Conservation (phyloP, 306 rosid genomes). For the Inga leiocalycina region DNA sequence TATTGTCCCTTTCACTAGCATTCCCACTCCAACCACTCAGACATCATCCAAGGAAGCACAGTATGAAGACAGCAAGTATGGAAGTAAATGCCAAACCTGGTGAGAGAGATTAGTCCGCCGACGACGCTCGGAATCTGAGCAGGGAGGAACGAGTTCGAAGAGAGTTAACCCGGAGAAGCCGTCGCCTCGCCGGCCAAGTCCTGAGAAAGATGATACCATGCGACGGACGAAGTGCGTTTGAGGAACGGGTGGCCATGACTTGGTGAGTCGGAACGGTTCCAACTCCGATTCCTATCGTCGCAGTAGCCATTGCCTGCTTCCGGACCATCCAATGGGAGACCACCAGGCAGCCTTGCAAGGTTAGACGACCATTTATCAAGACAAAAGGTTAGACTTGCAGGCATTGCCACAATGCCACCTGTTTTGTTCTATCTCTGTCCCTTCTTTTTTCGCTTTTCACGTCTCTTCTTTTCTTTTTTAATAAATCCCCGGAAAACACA, state of each 20-base stretch:
- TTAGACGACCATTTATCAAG: neutral
- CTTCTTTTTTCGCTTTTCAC: no score
- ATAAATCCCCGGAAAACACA: no score
- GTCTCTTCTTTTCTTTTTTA: neutral
- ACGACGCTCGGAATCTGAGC: constrained; percentile 58
- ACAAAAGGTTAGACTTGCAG: neutral
- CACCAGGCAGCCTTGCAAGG: neutral
- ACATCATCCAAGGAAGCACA: neutral
- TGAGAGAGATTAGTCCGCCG: constrained; percentile 41
- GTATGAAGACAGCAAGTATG: neutral
- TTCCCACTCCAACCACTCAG: neutral
- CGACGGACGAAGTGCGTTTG: constrained; percentile 44
- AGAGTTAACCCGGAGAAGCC: constrained; percentile 39
- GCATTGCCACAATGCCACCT: neutral
- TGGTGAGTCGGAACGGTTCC: constrained; percentile 65
- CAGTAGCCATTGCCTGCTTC: constrained; percentile 58
- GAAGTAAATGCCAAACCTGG: constrained; percentile 48
- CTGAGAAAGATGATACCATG: constrained; percentile 47
- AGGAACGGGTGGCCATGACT: constrained; percentile 42
- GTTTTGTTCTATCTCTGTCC: neutral
- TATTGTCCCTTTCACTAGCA: constrained; percentile 4
- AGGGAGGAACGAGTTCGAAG: constrained; percentile 41
- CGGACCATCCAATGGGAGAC: constrained; percentile 72
- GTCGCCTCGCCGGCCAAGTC: constrained; percentile 36
- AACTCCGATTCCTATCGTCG: constrained; percentile 66